Evolutionary conservation across 2,329 filamentous ascomycete species (phyloP).

Genomic region (Exophiala mesophila): DNA sequence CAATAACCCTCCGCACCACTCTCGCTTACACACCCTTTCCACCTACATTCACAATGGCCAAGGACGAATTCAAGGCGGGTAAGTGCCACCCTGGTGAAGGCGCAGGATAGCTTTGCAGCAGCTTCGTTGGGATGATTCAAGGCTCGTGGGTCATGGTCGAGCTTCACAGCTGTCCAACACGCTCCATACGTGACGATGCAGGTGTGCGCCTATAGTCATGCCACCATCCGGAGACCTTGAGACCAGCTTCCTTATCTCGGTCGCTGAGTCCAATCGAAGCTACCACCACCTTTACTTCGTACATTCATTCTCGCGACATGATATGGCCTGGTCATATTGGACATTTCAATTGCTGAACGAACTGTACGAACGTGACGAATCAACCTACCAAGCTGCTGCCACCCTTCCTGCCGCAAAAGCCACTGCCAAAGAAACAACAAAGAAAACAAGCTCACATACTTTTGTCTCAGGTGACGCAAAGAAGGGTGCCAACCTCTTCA

Average conservation of each 20-base stretch:
- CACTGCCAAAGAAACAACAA: slow-evolving; percentile 1
- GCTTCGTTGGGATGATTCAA: slow-evolving; percentile 13
- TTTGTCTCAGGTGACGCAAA: slow-evolving; percentile 68
- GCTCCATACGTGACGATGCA: neutral
- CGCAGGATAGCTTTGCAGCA: slow-evolving; percentile 20
- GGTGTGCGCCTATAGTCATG: neutral
- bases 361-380: neutral
- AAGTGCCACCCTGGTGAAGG: slow-evolving; percentile 10
- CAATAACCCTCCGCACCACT: slow-evolving; percentile 10
- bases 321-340: neutral
- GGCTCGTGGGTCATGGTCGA: neutral
- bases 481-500: slow-evolving; percentile 99
- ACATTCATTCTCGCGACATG: neutral
- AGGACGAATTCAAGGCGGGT: slow-evolving; percentile 27
- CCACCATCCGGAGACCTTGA: neutral
- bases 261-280: too few relatives aligned
- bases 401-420: neutral
- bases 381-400: slow-evolving; percentile 14
- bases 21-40: slow-evolving; percentile 5
- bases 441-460: slow-evolving; percentile 18
- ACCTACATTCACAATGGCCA: slow-evolving; percentile 23
- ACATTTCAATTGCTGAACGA: neutral
- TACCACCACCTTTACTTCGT: neutral
- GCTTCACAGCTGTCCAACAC: neutral
- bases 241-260: too few relatives aligned